phyloP scores from a whole-genome alignment of 2,329 filamentous ascomycete genomes.

The Microdochium trichocladiopsis region DNA sequence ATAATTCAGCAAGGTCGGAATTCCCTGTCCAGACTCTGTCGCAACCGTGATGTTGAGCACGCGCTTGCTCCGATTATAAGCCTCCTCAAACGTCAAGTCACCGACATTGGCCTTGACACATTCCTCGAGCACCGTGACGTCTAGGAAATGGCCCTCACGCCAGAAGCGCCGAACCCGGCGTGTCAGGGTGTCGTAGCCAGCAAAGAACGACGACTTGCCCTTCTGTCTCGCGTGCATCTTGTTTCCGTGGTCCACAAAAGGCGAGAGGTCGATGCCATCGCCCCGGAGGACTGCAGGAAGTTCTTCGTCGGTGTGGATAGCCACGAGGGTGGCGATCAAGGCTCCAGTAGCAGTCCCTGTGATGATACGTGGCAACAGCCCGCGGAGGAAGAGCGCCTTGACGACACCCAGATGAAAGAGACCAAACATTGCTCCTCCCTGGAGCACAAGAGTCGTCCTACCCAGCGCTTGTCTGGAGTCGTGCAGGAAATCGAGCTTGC shows the following conservation, averaged over 20 bases:
- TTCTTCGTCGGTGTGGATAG: constrained; percentile 81
- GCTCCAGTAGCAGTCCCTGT: constrained; percentile 87
- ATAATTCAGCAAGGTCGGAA: constrained; percentile 84
- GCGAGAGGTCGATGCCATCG: constrained; percentile 74
- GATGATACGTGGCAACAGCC: constrained; percentile 81
- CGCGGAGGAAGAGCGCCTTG: constrained; percentile 75
- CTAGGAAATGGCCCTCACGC: constrained; percentile 74
- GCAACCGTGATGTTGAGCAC: constrained; percentile 90
- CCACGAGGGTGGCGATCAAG: constrained; percentile 80
- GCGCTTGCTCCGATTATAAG: constrained; percentile 76
- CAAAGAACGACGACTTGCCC: constrained; percentile 28
- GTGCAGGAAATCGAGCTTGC: constrained; percentile 79
- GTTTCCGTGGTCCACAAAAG: constrained; percentile 51
- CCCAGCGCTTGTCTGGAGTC: constrained; percentile 87
- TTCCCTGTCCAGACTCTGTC: constrained; percentile 63
- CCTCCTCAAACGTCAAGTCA: constrained; percentile 88
- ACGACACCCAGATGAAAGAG: constrained; percentile 86
- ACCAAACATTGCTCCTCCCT: constrained; percentile 88
- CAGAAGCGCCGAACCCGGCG: constrained; percentile 64
- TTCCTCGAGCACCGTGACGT: constrained; percentile 73
- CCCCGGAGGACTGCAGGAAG: constrained; percentile 70
- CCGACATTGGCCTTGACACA: constrained; percentile 81
- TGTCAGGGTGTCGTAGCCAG: constrained; percentile 50
- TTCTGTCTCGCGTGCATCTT: constrained; percentile 18
- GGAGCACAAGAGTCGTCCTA: constrained; percentile 74